Percentiles rank a stretch among this genome's conserved stretches.
Conservation (phyloP, 306 rosid species). For the Trichosanthes truncata region DNA sequence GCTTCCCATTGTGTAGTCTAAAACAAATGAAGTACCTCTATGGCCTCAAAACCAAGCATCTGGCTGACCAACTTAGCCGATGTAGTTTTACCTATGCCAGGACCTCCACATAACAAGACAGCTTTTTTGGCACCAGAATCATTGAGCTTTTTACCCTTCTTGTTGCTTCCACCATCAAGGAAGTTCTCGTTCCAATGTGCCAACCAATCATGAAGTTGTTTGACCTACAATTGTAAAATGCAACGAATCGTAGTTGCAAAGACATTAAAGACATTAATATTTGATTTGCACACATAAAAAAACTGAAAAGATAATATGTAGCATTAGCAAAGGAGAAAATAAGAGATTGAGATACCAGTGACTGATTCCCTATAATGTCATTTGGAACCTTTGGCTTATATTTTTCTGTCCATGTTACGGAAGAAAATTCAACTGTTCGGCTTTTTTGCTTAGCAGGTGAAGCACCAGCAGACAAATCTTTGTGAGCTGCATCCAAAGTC, state of each 20-base stretch:
- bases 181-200: slow-evolving; percentile 75
- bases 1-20: neutral
- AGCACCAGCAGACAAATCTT: slow-evolving; percentile 33
- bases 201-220: slow-evolving; percentile 86
- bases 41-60: slow-evolving; percentile 76
- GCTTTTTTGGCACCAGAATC: slow-evolving; percentile 65
- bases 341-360: slow-evolving; percentile 49
- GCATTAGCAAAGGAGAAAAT: slow-evolving; percentile 8
- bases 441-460: slow-evolving; percentile 32
- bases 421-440: slow-evolving; percentile 21
- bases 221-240: slow-evolving; percentile 39
- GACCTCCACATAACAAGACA: slow-evolving; percentile 80
- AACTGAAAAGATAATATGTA: slow-evolving; percentile 1
- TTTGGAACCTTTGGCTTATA: slow-evolving; percentile 62
- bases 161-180: slow-evolving; percentile 49
- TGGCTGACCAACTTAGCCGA: slow-evolving; percentile 88
- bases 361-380: slow-evolving; percentile 80
- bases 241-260: neutral
- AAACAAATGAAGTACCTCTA: slow-evolving; percentile 54
- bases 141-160: slow-evolving; percentile 49
- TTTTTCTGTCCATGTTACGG: slow-evolving; percentile 77
- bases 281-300: neutral
- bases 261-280: neutral
- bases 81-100: slow-evolving; percentile 97
- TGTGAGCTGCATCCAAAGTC: slow-evolving; percentile 26